Evolutionary conservation across 1,284 basidiomycete species (phyloP).

Genomic region (Ceratobasidium sp.): DNA sequence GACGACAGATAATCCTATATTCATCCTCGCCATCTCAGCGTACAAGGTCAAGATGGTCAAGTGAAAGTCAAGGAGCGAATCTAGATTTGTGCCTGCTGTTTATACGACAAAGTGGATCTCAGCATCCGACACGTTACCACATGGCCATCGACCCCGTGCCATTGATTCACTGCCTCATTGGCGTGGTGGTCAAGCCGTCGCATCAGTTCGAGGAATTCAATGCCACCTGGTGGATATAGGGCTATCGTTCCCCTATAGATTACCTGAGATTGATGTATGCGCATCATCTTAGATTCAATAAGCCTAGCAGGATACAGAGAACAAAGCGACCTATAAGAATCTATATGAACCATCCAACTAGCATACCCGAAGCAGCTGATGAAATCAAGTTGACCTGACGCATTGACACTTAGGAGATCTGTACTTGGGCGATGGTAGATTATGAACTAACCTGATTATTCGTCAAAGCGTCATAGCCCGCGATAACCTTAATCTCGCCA

Average conservation of each 20-base stretch:
- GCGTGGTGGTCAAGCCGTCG: too few relatives aligned
- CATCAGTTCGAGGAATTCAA: too few relatives aligned
- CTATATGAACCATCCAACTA: slow-evolving; percentile 49
- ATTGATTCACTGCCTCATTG: too few relatives aligned
- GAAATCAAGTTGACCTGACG: slow-evolving; percentile 57
- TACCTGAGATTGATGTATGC: not conserved
- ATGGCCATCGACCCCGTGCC: not conserved
- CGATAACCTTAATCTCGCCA: slow-evolving; percentile 62
- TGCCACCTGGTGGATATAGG: not conserved
- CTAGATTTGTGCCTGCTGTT: not conserved
- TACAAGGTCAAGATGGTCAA: not conserved
- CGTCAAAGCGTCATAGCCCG: slow-evolving; percentile 73
- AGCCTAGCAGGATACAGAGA: too few relatives aligned
- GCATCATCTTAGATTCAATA: too few relatives aligned
- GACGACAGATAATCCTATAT: too few relatives aligned
- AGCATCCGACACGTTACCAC: not conserved
- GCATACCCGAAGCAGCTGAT: slow-evolving; percentile 52
- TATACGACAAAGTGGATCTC: not conserved
- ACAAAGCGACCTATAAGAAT: not conserved
- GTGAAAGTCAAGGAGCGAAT: not conserved
- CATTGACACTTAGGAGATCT: not conserved
- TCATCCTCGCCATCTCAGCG: too few relatives aligned
- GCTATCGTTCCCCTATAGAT: not conserved
- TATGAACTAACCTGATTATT: slow-evolving; percentile 73
- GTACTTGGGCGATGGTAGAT: not conserved